A percentile compares a stretch with the other conserved stretches of the same genome.
These are phyloP conservation scores for Colletotrichum graminicola DNA, from an alignment of 2,329 filamentous ascomycete species.

Conservation along the genomic window DNA sequence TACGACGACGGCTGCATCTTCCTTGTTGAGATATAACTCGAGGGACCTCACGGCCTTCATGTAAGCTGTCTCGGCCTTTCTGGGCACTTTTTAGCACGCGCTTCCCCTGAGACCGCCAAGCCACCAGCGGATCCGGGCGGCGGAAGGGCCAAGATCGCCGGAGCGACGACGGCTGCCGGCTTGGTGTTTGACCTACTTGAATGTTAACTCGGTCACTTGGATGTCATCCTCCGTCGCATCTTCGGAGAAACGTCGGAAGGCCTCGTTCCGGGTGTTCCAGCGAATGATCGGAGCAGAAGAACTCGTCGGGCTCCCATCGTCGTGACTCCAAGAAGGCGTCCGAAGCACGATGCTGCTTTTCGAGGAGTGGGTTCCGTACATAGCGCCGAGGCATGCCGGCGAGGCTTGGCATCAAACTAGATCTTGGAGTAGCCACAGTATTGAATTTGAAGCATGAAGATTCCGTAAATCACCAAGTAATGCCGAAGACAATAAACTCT, in stretches of 20 bases:
- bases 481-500: neutral
- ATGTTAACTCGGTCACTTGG: neutral
- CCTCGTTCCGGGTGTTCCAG: conserved; percentile 38
- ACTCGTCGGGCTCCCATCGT: conserved; percentile 35
- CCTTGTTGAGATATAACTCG: conserved; percentile 42
- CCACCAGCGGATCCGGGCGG: neutral
- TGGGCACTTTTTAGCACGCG: conserved; percentile 21
- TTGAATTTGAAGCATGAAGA: neutral
- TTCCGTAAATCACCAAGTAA: neutral
- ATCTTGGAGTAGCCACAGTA: neutral
- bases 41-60: conserved; percentile 43
- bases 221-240: conserved; percentile 40
- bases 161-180: neutral
- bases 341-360: conserved; percentile 36
- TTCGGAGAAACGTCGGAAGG: conserved; percentile 46
- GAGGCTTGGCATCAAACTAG: conserved; percentile 18
- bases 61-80: conserved; percentile 43
- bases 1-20: conserved; percentile 41
- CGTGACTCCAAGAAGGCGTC: conserved; percentile 29
- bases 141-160: neutral
- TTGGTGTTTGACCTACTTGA: conserved; percentile 16
- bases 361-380: conserved; percentile 23
- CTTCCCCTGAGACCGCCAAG: neutral
- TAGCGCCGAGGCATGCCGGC: conserved; percentile 36
- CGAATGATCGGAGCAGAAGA: conserved; percentile 12